A percentile compares a stretch with the other conserved stretches of the same genome.
Conservation (phyloP, 75 land plant species). For the Pinus taeda region DNA sequence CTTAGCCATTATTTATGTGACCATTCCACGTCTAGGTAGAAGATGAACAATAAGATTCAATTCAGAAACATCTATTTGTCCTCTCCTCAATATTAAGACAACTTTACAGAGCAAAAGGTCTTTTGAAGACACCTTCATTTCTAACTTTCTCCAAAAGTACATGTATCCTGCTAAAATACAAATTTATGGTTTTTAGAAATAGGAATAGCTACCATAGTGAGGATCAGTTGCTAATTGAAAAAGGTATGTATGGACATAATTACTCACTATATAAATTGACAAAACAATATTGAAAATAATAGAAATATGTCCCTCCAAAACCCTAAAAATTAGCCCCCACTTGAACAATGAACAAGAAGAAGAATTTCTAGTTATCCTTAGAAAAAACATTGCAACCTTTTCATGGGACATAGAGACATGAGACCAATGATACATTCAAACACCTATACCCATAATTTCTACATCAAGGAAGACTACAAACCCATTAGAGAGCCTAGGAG, state of each 20-base stretch:
- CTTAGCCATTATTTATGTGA: background rate
- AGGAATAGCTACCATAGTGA: background rate
- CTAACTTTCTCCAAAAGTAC: background rate
- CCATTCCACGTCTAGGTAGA: too few species aligned
- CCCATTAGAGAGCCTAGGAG: background rate
- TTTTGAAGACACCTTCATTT: background rate
- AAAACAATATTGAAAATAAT: background rate
- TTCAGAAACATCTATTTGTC: too few species aligned
- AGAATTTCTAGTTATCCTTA: background rate
- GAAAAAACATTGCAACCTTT: background rate
- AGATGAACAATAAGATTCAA: too few species aligned
- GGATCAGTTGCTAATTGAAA: background rate
- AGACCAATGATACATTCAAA: background rate
- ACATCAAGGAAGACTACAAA: background rate
- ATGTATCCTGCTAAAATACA: background rate
- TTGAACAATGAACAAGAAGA: background rate
- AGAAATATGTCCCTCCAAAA: background rate
- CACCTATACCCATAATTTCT: background rate
- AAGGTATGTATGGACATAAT: background rate
- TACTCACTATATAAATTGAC: background rate
- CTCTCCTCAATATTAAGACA: background rate
- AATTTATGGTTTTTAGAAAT: background rate
- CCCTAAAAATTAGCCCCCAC: background rate
- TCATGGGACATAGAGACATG: background rate
- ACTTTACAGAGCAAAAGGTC: background rate